Evolutionary conservation across 2,329 filamentous ascomycete genomes (phyloP), one percentile per base, ranked within the genome.

Genomic region (Fusarium ramigenum): DNA sequence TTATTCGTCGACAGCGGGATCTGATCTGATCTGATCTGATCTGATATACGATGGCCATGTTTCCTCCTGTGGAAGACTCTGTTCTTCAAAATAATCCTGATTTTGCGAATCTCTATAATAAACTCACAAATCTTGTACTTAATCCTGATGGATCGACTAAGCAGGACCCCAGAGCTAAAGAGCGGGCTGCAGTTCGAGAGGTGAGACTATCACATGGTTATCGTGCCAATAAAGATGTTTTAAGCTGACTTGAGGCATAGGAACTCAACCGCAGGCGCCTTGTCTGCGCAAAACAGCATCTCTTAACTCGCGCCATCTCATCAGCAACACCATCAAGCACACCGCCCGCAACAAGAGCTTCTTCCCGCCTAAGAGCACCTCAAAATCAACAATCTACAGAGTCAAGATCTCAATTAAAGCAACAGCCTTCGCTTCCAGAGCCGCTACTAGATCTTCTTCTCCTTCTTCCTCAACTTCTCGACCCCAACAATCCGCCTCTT

Each of bases 141-240:
- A 89, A 90, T 71, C 80, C 85, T 0, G 87, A 91, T 79, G 89
- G 87, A 5, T 89, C 89, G 14, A 89, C 88, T 4, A 88, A 85
- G 75, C 81, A 84, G n/a, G 84, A 87, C 72, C 81, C 84, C n/a
- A 81, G 82, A 4, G 84, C 84, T 21, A 86, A 86, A 71, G 85
- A 89, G 76, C 84, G 87, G 28, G 83, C 86, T 63, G 82, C 82
- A 5, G 83, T 87, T 4, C 83, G 82, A 46, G 81, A 89, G 77
- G 89, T 91, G 74, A 43, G 80, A 39, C 6, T n/a, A 40, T 15
- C 12, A n/a, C 28, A 25, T 32, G 21, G 28, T 19, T 34, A 15
- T 19, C 9, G 32, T 19, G 30, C 36, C 11, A 47, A 37, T 15
- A 21, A 23, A 40, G 18, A 19, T 44, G 14, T 9, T 44, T 15